Conservation (phyloP, 306 rosid species). For the Acacia crassicarpa region DNA sequence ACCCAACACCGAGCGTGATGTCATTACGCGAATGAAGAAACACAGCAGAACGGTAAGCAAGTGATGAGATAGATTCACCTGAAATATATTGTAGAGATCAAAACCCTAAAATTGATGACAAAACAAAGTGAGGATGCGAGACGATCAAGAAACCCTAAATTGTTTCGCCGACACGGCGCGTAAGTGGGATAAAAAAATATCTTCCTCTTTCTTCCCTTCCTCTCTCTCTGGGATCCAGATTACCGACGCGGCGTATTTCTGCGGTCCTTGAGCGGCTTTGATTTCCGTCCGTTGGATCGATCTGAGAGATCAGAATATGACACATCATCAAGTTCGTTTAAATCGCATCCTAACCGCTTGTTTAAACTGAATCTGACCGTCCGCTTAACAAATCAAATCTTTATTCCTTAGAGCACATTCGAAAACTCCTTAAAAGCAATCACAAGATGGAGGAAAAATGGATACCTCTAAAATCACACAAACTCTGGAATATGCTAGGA, state of each 20-base stretch:
- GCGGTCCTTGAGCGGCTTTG: too few species aligned
- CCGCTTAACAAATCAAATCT: background rate
- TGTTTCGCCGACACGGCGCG: slow-evolving; percentile 29
- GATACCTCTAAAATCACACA: too few species aligned
- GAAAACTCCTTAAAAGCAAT: too few species aligned
- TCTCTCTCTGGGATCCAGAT: background rate
- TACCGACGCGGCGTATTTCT: background rate
- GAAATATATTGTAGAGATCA: background rate
- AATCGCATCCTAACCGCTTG: background rate
- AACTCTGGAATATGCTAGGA: too few species aligned
- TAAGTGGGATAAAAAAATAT: slow-evolving; percentile 47
- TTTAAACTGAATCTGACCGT: background rate
- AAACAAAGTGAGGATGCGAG: slow-evolving; percentile 29
- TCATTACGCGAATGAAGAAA: slow-evolving; percentile 4
- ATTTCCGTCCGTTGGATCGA: too few species aligned
- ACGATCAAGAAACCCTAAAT: slow-evolving; percentile 55
- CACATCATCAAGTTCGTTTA: too few species aligned
- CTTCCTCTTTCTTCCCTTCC: background rate
- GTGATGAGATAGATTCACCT: slow-evolving; percentile 12
- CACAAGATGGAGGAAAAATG: too few species aligned
- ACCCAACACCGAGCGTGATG: background rate
- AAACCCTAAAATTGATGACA: slow-evolving; percentile 20
- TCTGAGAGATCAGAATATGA: too few species aligned
- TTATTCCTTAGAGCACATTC: too few species aligned
- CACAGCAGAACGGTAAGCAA: background rate